Percentiles rank a stretch among this genome's conserved stretches.
Conservation (phyloP, 148 eudicot species). For the Chenopodium quinoa region DNA sequence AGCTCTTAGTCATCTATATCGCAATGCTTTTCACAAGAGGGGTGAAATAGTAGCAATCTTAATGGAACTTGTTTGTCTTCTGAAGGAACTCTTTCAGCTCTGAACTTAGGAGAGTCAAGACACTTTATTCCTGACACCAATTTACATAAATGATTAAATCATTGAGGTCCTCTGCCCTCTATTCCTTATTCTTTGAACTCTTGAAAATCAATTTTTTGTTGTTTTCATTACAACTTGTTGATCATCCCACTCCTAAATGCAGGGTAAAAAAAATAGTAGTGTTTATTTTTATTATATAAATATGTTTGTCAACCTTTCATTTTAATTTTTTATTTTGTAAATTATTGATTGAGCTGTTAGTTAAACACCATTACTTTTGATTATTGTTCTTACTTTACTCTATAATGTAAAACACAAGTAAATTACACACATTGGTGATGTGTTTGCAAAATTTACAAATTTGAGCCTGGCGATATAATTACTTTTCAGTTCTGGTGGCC, state of each 20-base stretch:
- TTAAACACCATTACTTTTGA: not conserved
- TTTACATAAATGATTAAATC: too few species aligned
- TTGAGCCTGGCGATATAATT: too few species aligned
- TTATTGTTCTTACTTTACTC: not conserved
- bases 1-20: not conserved
- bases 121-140: not conserved
- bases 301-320: not conserved
- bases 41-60: not conserved
- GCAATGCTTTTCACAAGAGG: not conserved
- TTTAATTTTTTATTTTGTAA: not conserved
- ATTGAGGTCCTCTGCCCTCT: not conserved
- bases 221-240: not conserved
- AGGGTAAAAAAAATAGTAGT: not conserved
- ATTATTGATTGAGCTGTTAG: not conserved
- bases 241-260: not conserved
- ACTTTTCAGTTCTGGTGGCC: too few species aligned
- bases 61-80: not conserved
- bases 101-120: not conserved
- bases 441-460: too few species aligned
- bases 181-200: too few species aligned
- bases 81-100: not conserved
- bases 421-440: not conserved
- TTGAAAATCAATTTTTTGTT: too few species aligned
- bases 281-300: not conserved
- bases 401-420: not conserved